Evolutionary conservation across 2,329 filamentous ascomycete species (phyloP).

Genomic region (Fusarium acutatum): DNA sequence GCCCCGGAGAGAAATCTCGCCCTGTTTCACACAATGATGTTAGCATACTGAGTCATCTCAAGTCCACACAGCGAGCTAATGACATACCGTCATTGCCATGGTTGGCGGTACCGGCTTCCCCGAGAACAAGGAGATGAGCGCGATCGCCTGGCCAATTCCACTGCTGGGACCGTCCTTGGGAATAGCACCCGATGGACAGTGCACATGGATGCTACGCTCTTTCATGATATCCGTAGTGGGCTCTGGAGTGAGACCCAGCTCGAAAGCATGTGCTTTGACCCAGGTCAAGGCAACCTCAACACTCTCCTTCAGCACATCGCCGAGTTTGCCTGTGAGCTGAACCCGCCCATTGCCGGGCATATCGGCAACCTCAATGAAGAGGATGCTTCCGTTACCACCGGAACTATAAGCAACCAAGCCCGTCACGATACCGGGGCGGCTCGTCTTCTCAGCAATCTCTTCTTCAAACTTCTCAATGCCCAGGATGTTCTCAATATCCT

Average conservation of each 20-base stretch:
- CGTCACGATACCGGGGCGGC: slow-evolving; percentile 90
- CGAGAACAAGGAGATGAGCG: slow-evolving; percentile 88
- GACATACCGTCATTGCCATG: slow-evolving; percentile 88
- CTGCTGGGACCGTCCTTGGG: slow-evolving; percentile 92
- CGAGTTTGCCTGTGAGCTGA: slow-evolving; percentile 94
- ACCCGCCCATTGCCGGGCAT: slow-evolving; percentile 94
- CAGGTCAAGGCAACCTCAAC: slow-evolving; percentile 96
- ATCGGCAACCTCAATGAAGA: slow-evolving; percentile 98
- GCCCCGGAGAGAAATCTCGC: slow-evolving; percentile 81
- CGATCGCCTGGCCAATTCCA: slow-evolving; percentile 92
- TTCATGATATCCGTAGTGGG: slow-evolving; percentile 95
- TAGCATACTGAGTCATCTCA: slow-evolving; percentile 31
- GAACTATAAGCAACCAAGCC: slow-evolving; percentile 94
- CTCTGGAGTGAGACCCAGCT: slow-evolving; percentile 83
- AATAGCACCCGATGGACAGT: slow-evolving; percentile 93
- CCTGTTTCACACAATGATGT: slow-evolving; percentile 52
- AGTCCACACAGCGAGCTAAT: slow-evolving; percentile 30
- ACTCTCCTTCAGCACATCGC: slow-evolving; percentile 95
- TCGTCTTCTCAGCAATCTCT: slow-evolving; percentile 88
- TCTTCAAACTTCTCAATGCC: slow-evolving; percentile 95
- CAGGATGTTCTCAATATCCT: slow-evolving; percentile 88
- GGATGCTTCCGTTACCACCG: slow-evolving; percentile 91
- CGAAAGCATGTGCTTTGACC: slow-evolving; percentile 96
- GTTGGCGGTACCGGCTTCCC: slow-evolving; percentile 87
- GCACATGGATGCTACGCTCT: slow-evolving; percentile 90